Conservation (phyloP, 192 early-diverging fungal genomes). For the Funneliformis mosseae region DNA sequence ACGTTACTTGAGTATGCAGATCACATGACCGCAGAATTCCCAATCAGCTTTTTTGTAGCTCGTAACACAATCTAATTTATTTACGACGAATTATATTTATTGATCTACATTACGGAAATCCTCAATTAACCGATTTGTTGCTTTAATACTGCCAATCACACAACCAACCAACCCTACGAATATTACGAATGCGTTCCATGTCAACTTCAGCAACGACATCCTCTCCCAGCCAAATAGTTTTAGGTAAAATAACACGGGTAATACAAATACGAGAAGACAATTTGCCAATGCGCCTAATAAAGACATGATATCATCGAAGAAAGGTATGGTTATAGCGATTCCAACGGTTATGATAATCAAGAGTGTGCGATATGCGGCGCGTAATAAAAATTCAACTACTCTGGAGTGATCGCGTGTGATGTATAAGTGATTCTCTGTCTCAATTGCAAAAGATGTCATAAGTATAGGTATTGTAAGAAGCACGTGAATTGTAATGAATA, state of each 20-base stretch:
- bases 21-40: too few relatives aligned
- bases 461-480: slow-evolving; percentile 81
- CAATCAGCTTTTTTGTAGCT: too few relatives aligned
- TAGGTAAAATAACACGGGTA: slow-evolving; percentile 79
- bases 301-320: slow-evolving; percentile 78
- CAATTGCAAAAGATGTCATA: slow-evolving; percentile 71
- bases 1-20: too few relatives aligned
- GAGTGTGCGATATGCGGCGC: slow-evolving; percentile 54
- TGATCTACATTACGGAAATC: slow-evolving; percentile 37
- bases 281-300: slow-evolving; percentile 85
- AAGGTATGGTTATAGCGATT: slow-evolving; percentile 72
- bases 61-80: too few relatives aligned
- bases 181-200: slow-evolving; percentile 56
- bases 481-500: slow-evolving; percentile 80
- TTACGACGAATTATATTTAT: too few relatives aligned
- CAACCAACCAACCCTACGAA: slow-evolving; percentile 64
- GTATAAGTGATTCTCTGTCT: slow-evolving; percentile 69
- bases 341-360: slow-evolving; percentile 57
- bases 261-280: slow-evolving; percentile 79
- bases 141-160: slow-evolving; percentile 66
- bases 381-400: slow-evolving; percentile 57
- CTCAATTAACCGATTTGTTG: slow-evolving; percentile 60
- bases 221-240: slow-evolving; percentile 68
- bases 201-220: slow-evolving; percentile 51
- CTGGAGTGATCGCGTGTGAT: slow-evolving; percentile 58